Conservation (phyloP, 1,284 basidiomycete genomes). For the Leccinum pallidistipes region DNA sequence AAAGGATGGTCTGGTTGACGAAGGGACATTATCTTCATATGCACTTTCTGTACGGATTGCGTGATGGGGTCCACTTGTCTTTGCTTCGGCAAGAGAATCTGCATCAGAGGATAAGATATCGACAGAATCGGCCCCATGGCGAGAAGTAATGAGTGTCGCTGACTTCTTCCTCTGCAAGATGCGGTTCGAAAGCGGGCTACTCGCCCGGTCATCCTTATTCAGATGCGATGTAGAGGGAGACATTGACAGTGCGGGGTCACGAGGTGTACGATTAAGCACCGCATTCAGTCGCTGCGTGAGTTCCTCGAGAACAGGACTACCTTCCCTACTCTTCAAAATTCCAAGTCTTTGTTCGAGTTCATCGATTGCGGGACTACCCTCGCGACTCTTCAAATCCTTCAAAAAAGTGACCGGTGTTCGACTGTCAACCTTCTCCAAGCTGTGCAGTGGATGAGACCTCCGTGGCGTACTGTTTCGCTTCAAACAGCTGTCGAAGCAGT, state of each 20-base stretch:
- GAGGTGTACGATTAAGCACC: conserved; percentile 39
- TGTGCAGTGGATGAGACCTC: conserved; percentile 35
- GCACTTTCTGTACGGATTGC: conserved; percentile 3
- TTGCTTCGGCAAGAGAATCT: conserved; percentile 6
- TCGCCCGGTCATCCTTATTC: conserved; percentile 24
- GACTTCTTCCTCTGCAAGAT: conserved; percentile 23
- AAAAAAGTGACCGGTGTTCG: conserved; percentile 44
- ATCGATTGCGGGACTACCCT: conserved; percentile 54
- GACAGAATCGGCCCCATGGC: conserved; percentile 3
- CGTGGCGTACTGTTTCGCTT: conserved; percentile 51
- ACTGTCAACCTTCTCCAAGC: conserved; percentile 26
- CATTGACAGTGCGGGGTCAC: conserved; percentile 23
- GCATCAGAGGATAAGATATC: conserved; percentile 4
- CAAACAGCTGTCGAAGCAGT: conserved; percentile 75
- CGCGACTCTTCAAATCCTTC: conserved; percentile 40
- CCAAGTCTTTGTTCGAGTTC: conserved; percentile 59
- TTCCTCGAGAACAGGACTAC: conserved; percentile 62
- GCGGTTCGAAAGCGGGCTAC: conserved; percentile 36
- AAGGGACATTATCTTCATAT: conserved; percentile 27
- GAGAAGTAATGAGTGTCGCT: conserved; percentile 10
- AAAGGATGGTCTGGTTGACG: conserved; percentile 36
- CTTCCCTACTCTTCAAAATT: conserved; percentile 54
- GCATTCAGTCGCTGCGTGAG: conserved; percentile 52
- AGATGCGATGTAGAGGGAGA: conserved; percentile 9
- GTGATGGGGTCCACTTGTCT: conserved; percentile 4